Evolutionary conservation across 2,329 filamentous ascomycete species (phyloP).

Genomic region (Sporothrix pseudoabietina): DNA sequence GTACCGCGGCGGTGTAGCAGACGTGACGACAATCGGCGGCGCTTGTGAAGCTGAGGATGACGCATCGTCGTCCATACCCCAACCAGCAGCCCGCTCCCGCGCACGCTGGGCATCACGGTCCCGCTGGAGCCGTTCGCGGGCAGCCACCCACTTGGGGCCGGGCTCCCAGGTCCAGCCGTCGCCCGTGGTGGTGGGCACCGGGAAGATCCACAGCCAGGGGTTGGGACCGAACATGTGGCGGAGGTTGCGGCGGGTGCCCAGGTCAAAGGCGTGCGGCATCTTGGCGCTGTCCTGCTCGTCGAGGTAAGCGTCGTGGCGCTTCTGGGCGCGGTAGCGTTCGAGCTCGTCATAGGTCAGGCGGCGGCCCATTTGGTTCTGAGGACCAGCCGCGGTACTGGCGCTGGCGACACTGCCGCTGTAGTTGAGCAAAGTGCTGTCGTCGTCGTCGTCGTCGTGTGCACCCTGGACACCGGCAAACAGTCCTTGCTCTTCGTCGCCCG

Average conservation of each 20-base stretch:
- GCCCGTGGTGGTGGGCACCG: constrained; percentile 80
- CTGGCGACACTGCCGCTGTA: constrained; percentile 11
- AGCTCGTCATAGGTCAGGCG: constrained; percentile 58
- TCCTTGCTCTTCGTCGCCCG: constrained; percentile 27
- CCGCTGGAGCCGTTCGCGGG: constrained; percentile 62
- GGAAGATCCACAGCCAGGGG: constrained; percentile 74
- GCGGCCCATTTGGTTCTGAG: constrained; percentile 43
- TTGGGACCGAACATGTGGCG: constrained; percentile 77
- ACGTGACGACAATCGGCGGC: constrained; percentile 24
- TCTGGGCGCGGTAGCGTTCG: constrained; percentile 57
- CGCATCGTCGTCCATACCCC: constrained; percentile 51
- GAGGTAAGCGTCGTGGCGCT: constrained; percentile 70
- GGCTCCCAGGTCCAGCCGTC: constrained; percentile 96
- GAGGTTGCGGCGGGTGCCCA: constrained; percentile 80
- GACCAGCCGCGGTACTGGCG: constrained; percentile 17
- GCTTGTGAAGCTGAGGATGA: constrained; percentile 25
- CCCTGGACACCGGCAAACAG: constrained; percentile 27
- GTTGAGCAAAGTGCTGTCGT: neutral
- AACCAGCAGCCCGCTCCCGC: constrained; percentile 67
- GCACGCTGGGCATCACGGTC: constrained; percentile 63
- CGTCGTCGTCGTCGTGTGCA: constrained; percentile 28
- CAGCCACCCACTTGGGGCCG: constrained; percentile 74
- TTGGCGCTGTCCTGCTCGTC: constrained; percentile 87
- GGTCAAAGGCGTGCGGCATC: constrained; percentile 90
- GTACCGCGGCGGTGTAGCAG: constrained; percentile 14